Evolutionary conservation across 1,284 basidiomycete species (phyloP).

Genomic region (Malassezia sp.): DNA sequence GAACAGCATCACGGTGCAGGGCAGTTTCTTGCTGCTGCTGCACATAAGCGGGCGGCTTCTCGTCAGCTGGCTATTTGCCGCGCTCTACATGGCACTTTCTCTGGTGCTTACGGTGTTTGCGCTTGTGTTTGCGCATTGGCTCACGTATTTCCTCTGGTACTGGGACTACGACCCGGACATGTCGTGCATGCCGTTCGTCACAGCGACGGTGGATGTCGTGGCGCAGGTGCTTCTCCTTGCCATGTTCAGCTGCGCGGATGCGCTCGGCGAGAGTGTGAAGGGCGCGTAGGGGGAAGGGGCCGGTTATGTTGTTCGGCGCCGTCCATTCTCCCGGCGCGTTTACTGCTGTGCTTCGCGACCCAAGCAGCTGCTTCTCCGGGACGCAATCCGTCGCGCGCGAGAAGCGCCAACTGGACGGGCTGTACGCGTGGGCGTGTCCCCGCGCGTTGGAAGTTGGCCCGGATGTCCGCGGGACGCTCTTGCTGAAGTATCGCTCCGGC

Average conservation of each 20-base stretch:
- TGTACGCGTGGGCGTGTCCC: no score
- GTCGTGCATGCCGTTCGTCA: constrained; percentile 83
- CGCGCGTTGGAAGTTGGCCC: no score
- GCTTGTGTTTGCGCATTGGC: constrained; percentile 57
- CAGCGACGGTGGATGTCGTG: constrained; percentile 77
- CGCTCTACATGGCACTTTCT: constrained; percentile 18
- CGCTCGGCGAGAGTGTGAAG: constrained; percentile 37
- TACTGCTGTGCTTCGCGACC: no score
- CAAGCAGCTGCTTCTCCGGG: no score
- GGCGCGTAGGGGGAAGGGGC: not conserved
- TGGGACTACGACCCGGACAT: constrained; percentile 67
- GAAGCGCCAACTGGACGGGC: no score
- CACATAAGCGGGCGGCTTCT: constrained; percentile 23
- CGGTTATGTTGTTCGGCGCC: not conserved
- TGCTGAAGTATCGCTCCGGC: no score
- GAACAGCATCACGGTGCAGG: constrained; percentile 27
- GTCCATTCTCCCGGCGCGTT: no score
- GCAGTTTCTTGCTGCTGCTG: constrained; percentile 27
- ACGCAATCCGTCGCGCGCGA: no score
- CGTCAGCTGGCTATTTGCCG: constrained; percentile 33
- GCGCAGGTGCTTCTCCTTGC: constrained; percentile 65
- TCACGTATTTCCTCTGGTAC: constrained; percentile 73
- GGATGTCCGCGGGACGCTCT: no score
- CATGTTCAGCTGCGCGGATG: constrained; percentile 49
- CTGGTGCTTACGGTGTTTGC: constrained; percentile 50